Conservation (phyloP, 495 filamentous ascomycete species). For the Annulohypoxylon maeteangense region DNA sequence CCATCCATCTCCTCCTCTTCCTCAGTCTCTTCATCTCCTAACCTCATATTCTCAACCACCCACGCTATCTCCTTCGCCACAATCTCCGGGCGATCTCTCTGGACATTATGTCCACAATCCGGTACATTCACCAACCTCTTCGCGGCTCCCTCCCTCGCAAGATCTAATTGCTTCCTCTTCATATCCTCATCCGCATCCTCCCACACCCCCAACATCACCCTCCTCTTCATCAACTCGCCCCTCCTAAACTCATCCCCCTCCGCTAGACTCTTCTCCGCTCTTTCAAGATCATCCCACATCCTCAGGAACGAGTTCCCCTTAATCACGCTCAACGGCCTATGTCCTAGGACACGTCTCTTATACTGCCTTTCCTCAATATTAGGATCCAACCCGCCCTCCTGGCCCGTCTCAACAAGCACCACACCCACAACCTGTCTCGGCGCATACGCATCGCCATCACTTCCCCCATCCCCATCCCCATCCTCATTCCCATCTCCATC, state of each 20-base stretch:
- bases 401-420: slow-evolving; percentile 52
- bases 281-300: slow-evolving; percentile 33
- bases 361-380: slow-evolving; percentile 57
- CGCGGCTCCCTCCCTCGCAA: slow-evolving; percentile 44
- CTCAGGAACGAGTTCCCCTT: slow-evolving; percentile 34
- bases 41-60: slow-evolving; percentile 51
- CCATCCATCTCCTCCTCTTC: not conserved
- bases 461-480: not conserved
- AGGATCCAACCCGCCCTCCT: slow-evolving; percentile 54
- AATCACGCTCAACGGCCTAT: slow-evolving; percentile 48
- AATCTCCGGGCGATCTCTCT: slow-evolving; percentile 59
- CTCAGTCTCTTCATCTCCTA: slow-evolving; percentile 2
- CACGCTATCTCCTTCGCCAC: slow-evolving; percentile 59
- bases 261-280: slow-evolving; percentile 7
- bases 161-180: slow-evolving; percentile 57
- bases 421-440: slow-evolving; percentile 22
- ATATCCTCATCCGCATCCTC: slow-evolving; percentile 52
- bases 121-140: slow-evolving; percentile 53
- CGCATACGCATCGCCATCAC: not conserved
- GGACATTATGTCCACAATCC: slow-evolving; percentile 63
- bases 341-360: slow-evolving; percentile 45
- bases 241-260: slow-evolving; percentile 6
- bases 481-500: not conserved
- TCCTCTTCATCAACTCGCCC: slow-evolving; percentile 7
- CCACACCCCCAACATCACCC: slow-evolving; percentile 52